Evolutionary conservation across 2,329 filamentous ascomycete genomes (phyloP), one percentile per base, ranked within the genome.

Genomic region (Talaromyces islandicus): DNA sequence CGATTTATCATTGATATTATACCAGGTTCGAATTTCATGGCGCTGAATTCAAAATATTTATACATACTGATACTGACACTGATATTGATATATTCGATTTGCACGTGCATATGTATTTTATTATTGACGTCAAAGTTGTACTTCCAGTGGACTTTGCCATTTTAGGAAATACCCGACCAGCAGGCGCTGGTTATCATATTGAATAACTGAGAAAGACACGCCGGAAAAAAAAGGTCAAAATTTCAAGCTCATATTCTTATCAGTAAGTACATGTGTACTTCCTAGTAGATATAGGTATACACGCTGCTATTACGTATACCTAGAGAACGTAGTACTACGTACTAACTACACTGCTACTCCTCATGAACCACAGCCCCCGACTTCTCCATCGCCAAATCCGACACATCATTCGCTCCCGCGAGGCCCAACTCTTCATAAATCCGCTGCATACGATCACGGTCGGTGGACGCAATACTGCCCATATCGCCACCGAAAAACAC

Each of bases 401-500:
- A 30, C n/a, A 60, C 50, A 7, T 60, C 59, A 24, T 19, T 35
- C 21, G 55, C 59, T 50, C 57, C 32, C 6, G 59, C 54, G 50
- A 60, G 38, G 10, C 59, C 59, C 19, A 60, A 19, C 21, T 60
- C 59, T n/a, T 60, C 59, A 24, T 60, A 60, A 24, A 60, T 60
- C 29, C 59, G 59, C 14, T 54, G 54, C 59, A 60, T 60, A 19
- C 59, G 59, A 29, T 60, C 59, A 57, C 59, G 59, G 9, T 60
- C 59, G 21, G 32, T 29, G 27, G 10, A n/a, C 27, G 59, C 59
- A 60, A 60, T 60, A 38, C 54, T 57, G 35, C 41, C 55, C 59
- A 60, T 60, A 41, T 57, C 54, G 53, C 60, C 57, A 35, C 60
- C 60, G 50, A 62, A 62, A 43, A 59, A 59, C 29, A 59, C 46